phyloP scores from a whole-genome alignment of 2,329 filamentous ascomycete species.

The Alternaria burnsii region DNA sequence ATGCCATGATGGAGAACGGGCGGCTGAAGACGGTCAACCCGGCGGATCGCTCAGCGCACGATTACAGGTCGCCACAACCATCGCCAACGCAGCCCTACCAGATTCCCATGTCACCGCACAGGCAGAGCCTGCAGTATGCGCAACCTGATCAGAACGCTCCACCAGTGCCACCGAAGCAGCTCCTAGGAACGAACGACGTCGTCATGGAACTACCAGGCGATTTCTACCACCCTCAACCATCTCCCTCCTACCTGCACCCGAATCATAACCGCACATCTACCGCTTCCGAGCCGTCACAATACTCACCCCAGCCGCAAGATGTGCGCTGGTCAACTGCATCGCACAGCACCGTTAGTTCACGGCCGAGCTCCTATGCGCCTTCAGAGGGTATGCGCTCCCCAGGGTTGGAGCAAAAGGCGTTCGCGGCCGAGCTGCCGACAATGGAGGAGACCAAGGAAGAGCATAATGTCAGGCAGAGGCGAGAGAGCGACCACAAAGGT shows the following conservation, averaged over 20 bases:
- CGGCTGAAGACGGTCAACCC: conserved; percentile 67
- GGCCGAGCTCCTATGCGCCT: conserved; percentile 46
- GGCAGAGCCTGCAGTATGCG: conserved; percentile 10
- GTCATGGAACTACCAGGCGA: conserved; percentile 57
- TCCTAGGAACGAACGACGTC: conserved; percentile 38
- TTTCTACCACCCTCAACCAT: conserved; percentile 48
- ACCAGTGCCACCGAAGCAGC: conserved; percentile 29
- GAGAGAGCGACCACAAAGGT: conserved; percentile 23
- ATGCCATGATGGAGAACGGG: conserved; percentile 73
- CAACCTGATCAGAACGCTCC: conserved; percentile 21
- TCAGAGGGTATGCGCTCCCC: conserved; percentile 49
- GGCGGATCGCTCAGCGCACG: conserved; percentile 42
- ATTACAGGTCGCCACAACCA: conserved; percentile 26
- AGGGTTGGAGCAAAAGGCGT: conserved; percentile 44
- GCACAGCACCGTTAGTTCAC: conserved; percentile 39
- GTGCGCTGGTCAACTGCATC: conserved; percentile 45
- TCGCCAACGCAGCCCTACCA: conserved; percentile 39
- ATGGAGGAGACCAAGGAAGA: conserved; percentile 49
- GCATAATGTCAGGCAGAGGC: conserved; percentile 30
- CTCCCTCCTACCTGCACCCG: conserved; percentile 39
- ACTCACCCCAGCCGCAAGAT: conserved; percentile 41
- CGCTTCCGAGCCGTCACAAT: conserved; percentile 26
- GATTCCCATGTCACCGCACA: conserved; percentile 37
- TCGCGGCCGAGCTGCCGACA: conserved; percentile 46
- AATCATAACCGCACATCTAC: conserved; percentile 34